phyloP scores from a whole-genome alignment of 139 green algal genomes.

The Klebsormidium nitens region DNA sequence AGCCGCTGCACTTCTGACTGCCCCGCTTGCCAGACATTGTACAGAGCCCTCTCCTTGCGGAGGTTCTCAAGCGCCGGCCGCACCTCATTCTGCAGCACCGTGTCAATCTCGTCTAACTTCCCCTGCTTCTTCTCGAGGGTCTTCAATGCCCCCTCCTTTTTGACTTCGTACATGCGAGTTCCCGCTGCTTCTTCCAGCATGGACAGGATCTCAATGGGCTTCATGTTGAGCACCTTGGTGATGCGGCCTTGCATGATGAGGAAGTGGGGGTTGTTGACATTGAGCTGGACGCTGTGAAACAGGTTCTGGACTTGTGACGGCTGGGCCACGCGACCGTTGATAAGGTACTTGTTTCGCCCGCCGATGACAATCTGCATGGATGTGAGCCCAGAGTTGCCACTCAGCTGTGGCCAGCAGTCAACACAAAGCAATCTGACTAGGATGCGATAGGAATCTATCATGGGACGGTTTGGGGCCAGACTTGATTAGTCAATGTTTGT shows the following conservation, averaged over 20 bases:
- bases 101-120: conserved; percentile 93
- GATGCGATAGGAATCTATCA: too few species aligned
- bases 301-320: conserved; percentile 88
- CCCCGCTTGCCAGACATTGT: conserved; percentile 60
- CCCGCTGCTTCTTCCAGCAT: conserved; percentile 94
- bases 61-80: conserved; percentile 79
- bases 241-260: conserved; percentile 98
- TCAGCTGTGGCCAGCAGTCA: not conserved
- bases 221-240: conserved; percentile 97
- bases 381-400: too few species aligned
- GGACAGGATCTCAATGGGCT: conserved; percentile 90
- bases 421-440: not conserved
- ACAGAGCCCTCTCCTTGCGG: conserved; percentile 68
- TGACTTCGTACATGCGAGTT: conserved; percentile 98
- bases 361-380: conserved; percentile 84
- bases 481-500: too few species aligned
- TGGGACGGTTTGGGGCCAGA: too few species aligned
- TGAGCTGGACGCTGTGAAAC: conserved; percentile 98
- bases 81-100: conserved; percentile 77
- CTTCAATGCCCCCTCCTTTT: conserved; percentile 83
- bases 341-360: conserved; percentile 94
- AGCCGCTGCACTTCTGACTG: conserved; percentile 54
- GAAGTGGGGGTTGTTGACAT: conserved; percentile 99
- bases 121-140: conserved; percentile 95
- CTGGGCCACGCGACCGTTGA: conserved; percentile 90